phyloP scores from a whole-genome alignment of 2,329 filamentous ascomycete genomes.

The Cryphonectria nitschkei region DNA sequence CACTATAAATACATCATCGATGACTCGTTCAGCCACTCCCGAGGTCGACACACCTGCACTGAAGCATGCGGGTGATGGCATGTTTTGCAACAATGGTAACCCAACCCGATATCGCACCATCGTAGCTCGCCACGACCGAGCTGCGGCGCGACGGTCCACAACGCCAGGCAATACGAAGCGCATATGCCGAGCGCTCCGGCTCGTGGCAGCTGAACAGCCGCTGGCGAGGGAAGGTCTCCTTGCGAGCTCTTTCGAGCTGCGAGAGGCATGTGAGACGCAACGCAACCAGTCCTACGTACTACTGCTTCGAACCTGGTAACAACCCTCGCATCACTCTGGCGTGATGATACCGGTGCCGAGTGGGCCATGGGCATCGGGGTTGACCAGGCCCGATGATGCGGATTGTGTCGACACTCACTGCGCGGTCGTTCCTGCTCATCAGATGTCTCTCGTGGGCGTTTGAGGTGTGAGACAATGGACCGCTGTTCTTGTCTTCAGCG shows the following conservation, averaged over 20 bases:
- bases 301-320: not conserved
- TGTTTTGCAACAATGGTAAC: not conserved
- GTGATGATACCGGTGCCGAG: not conserved
- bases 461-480: not conserved
- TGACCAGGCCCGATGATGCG: not conserved
- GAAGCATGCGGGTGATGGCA: not conserved
- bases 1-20: not conserved
- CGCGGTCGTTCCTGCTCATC: not conserved
- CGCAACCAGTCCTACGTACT: not conserved
- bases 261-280: not conserved
- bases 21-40: not conserved
- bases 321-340: not conserved
- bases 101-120: not conserved
- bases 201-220: not conserved
- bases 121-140: conserved; percentile 4
- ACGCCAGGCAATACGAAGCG: conserved; percentile 2
- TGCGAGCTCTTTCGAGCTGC: not conserved
- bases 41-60: not conserved
- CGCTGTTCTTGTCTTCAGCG: not conserved
- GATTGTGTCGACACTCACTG: not conserved
- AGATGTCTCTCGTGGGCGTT: not conserved
- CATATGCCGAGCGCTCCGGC: not conserved
- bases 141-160: conserved; percentile 10
- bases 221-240: not conserved
- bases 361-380: not conserved